Percentiles rank a stretch among this genome's conserved stretches.
Conservation (phyloP, 192 early-diverging fungal genomes). For the Backusella westeae region DNA sequence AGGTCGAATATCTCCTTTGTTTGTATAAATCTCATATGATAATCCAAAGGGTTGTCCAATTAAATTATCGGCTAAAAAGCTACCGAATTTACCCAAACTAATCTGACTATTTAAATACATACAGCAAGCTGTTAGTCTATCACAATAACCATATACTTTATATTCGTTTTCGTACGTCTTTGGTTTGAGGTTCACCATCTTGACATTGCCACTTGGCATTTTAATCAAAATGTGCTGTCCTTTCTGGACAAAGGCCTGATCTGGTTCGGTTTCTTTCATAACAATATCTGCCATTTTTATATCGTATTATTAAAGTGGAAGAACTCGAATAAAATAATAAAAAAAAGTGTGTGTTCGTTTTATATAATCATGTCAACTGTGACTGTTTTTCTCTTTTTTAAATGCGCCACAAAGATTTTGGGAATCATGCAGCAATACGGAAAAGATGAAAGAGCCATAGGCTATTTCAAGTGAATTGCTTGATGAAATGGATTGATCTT, state of each 20-base stretch:
- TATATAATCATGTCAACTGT: neutral
- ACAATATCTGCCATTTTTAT: neutral
- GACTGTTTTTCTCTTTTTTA: neutral
- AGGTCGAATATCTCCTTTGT: conserved; percentile 45
- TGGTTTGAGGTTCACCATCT: conserved; percentile 67
- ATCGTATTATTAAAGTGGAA: neutral
- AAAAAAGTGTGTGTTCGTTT: neutral
- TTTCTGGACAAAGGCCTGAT: neutral
- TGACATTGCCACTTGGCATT: conserved; percentile 84
- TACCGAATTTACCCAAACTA: conserved; percentile 92
- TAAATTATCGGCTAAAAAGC: conserved; percentile 73
- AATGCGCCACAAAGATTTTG: neutral
- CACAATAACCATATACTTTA: no score
- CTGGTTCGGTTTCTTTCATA: neutral
- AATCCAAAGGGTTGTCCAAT: conserved; percentile 82
- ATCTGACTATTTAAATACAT: conserved; percentile 39
- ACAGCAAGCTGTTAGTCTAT: neutral
- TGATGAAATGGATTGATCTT: no score
- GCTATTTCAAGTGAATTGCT: no score
- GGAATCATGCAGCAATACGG: no score
- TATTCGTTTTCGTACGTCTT: conserved; percentile 42
- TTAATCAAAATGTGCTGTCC: conserved; percentile 68
- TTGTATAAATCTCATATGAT: conserved; percentile 80
- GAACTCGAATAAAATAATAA: neutral
- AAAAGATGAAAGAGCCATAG: no score